Evolutionary conservation across 2,329 filamentous ascomycete genomes (phyloP), one percentile per base, ranked within the genome.

Genomic region (Pyrenochaeta sp.): DNA sequence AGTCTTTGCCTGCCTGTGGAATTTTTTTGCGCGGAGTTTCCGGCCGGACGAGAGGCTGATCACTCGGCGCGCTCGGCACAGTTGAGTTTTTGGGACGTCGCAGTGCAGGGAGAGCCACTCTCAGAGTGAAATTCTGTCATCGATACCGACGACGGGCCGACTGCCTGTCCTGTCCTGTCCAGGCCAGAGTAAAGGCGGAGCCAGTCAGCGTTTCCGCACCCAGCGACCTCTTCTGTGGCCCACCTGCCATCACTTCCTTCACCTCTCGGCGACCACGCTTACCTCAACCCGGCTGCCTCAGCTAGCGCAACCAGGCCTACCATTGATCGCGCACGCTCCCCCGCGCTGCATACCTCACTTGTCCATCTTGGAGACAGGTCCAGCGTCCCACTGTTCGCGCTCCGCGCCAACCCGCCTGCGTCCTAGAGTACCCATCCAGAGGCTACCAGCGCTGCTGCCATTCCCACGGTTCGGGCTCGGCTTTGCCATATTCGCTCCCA

Each of bases 1-100:
- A n/a, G n/a, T n/a, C n/a, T n/a, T n/a, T n/a, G n/a, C n/a, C n/a
- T 22, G 21, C 22, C 15, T 29, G 48, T 44, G 46, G 22, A 37
- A 39, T 35, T n/a, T n/a, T n/a, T n/a, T 39, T 27, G 49, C 50
- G 48, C 61, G 55, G 58, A 62, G 61, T 55, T n/a, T 47, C 55
- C 63, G 60, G 60, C 63, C 60, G 58, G 55, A 61, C 63, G 36
- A 61, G 44, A 65, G 58, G 61, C 56, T 65, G 63, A 63, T 63
- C 60, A 57, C 58, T 64, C 65, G 63, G 65, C 61, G 60, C 49
- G 44, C 65, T 68, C 67, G 63, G 67, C 65, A 58, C 51, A 61
- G 49, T 46, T 60, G 60, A 58, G 53, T 45, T 38, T 53, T 62
- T 54, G 48, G 50, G 50, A 52, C 47, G 43, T 36, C 44, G 35